These are phyloP conservation scores for Ilyonectria robusta DNA, from an alignment of 2,329 filamentous ascomycete species.

Conservation along the genomic window DNA sequence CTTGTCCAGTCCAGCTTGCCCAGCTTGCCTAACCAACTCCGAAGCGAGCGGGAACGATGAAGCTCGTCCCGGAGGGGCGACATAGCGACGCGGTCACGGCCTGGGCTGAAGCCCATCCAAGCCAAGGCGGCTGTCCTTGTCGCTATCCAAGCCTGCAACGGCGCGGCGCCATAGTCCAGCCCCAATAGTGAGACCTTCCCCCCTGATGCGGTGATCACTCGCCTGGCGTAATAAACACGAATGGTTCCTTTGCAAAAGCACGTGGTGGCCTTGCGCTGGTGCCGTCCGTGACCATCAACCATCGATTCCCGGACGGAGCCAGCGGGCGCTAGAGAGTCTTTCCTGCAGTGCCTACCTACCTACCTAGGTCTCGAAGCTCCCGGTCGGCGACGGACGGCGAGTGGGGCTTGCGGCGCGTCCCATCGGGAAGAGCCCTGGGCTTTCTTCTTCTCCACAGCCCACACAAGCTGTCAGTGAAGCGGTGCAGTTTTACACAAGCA, in stretches of 20 bases:
- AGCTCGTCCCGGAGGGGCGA: constrained; percentile 11
- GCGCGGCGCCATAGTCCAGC: constrained; percentile 19
- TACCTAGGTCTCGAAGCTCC: constrained; percentile 22
- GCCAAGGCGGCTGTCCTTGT: constrained; percentile 6
- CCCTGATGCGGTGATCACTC: constrained; percentile 32
- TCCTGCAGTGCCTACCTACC: too few relatives aligned
- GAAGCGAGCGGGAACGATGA: neutral
- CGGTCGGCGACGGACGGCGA: constrained; percentile 16
- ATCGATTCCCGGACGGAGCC: constrained; percentile 22
- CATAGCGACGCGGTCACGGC: constrained; percentile 12
- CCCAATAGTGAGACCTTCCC: constrained; percentile 18
- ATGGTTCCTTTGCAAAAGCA: constrained; percentile 27
- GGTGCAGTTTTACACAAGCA: constrained; percentile 15
- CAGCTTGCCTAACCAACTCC: neutral
- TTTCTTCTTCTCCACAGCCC: constrained; percentile 45
- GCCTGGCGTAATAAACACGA: constrained; percentile 29
- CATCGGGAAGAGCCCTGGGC: constrained; percentile 49
- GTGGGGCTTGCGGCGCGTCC: constrained; percentile 45
- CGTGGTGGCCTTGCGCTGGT: constrained; percentile 24
- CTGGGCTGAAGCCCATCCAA: constrained; percentile 10
- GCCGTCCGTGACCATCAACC: neutral
- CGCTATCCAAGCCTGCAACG: constrained; percentile 21
- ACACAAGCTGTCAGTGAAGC: constrained; percentile 39
- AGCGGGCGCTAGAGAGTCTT: constrained; percentile 31
- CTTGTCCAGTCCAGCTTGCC: constrained; percentile 8